These are phyloP conservation scores for Wickerhamomyces subpelliculosus DNA, from an alignment of 805 yeast genomes.

Conservation along the genomic window DNA sequence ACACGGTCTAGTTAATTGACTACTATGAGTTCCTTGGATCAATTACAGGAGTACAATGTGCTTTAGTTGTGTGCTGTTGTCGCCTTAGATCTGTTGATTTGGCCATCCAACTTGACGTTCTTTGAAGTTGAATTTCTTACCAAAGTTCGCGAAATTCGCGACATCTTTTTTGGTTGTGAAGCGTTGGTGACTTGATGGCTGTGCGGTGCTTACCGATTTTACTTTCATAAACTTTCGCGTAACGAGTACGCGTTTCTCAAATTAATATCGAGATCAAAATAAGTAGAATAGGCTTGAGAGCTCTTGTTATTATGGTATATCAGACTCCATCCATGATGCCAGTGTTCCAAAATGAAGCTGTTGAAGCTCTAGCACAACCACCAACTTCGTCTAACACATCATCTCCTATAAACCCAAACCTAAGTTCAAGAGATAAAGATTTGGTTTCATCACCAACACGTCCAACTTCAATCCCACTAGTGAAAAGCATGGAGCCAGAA, in stretches of 20 bases:
- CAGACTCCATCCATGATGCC: conserved; percentile 14
- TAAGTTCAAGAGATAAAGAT: conserved; percentile 4
- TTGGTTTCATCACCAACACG: conserved; percentile 15
- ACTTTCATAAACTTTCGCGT: no score
- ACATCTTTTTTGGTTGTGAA: neutral
- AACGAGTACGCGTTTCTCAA: neutral
- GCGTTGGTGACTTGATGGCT: no score
- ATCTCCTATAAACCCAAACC: conserved; percentile 19
- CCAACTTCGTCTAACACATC: conserved; percentile 16
- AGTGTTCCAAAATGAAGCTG: conserved; percentile 8
- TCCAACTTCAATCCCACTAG: neutral
- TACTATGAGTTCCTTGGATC: no score
- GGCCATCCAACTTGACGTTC: no score
- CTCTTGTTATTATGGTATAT: no score
- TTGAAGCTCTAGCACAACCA: conserved; percentile 4
- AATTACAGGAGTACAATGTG: no score
- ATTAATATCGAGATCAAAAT: neutral
- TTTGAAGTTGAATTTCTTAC: no score
- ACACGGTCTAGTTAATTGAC: neutral
- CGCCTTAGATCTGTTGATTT: no score
- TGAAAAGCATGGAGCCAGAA: no score
- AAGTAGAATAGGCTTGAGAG: no score
- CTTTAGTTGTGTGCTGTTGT: no score
- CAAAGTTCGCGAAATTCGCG: neutral
- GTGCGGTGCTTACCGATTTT: no score